Evolutionary conservation across 352 stramenopile genomes (phyloP), one percentile per base, ranked within the genome.

Genomic region (Phytophthora meadii): DNA sequence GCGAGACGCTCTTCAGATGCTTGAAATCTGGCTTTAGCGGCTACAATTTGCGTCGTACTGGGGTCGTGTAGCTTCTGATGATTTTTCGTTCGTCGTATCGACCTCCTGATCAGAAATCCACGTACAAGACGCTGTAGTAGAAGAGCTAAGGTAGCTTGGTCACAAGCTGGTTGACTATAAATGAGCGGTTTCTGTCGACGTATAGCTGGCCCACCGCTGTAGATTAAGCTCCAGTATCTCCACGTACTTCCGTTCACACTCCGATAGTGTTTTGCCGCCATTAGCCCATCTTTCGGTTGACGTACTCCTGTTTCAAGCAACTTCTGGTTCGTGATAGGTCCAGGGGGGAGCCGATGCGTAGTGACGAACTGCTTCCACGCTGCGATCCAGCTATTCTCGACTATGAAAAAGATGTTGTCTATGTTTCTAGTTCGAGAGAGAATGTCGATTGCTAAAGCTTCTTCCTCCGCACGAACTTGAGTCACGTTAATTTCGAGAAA

Each of bases 401-500:
- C 39, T 15, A 88, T 65, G 27, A 78, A 88, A 60, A 69, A 79
- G 8, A 78, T 32, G 44, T 64, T 69, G 0, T 68, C 52, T 10
- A 34, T 9, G 30, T 22, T 46, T 14, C 61, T 58, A 10, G 53
- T 52, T 42, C 65, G 53, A 28, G 77, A 60, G 4, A 92, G 41
- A 7, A 68, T 58, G 4, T 86, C 73, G 0, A 84, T 49, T 3
- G 77, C 76, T 12, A 88, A 52, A 11, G 74, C 83, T 65, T 92
- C 81, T 68, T 92, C 81, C 59, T 92, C 77, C 3, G 70, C 76
- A 0, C 83, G 79, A 1, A 90, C 60, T 14, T 61, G 54, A 28
- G 71, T 27, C 48, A 74, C 78, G 49, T 90, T 78, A 42, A 92
- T 80, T 25, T 87, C 84, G 1, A 92, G 71, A 64, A 90, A 92